Evolutionary conservation across 2,329 filamentous ascomycete genomes (phyloP), one percentile per base, ranked within the genome.

Genomic region (Aspergillus ruber): DNA sequence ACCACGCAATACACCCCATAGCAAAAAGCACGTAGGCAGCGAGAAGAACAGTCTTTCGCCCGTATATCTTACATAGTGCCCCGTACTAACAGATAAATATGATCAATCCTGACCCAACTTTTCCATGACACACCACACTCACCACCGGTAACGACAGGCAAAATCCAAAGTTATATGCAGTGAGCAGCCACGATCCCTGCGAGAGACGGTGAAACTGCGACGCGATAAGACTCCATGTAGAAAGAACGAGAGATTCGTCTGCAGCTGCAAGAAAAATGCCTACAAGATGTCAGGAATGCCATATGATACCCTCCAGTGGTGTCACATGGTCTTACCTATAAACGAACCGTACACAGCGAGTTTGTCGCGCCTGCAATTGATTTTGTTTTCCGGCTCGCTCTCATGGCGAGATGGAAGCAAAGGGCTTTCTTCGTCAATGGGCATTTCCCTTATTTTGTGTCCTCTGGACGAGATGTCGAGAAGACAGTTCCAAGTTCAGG

Each of bases 261-360:
- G 77, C 75, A 39, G 80, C 79, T 4, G 76, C 75, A 10, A 84
- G 75, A 53, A 86, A 84, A 3, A 82, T 76, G 12, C 77, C 78
- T 69, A 13, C 23, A 23, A 23, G 23, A 23, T 23, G 23, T 23
- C 23, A 23, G 23, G 23, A 23, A 23, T 23, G 23, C 23, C 7
- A 23, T 23, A 23, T 8, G 6, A 7, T 23, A 7, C 23, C 23
- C 23, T 23, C 23, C 23, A 8, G 23, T 23, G 20, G 20, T 23
- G 23, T 23, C 6, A 23, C 23, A 23, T 23, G 6, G 23, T 23
- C 23, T 23, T 23, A 23, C 23, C 23, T 7, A 23, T 23, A 8
- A 23, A 23, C 6, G 23, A 23, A 8, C 6, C 23, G 23, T 23
- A 23, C 23, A 23, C 23, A 23, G 23, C 23, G 23, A 23, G 23